Evolutionary conservation across 2,329 filamentous ascomycete genomes (phyloP).

Genomic region (Neopestalotiopsis sp.): DNA sequence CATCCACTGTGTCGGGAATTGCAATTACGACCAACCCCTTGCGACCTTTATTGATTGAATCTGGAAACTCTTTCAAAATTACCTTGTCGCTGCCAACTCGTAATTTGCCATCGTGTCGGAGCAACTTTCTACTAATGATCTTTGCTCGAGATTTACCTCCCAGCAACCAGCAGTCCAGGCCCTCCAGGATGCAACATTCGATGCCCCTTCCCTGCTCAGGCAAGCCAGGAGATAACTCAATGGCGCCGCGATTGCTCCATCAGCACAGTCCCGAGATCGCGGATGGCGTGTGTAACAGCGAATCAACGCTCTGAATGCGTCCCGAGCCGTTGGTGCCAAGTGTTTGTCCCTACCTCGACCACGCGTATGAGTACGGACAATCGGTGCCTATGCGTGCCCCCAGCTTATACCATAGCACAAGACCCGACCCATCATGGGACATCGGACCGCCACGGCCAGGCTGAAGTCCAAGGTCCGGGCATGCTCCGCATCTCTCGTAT

Average conservation of each 20-base stretch:
- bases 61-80: background rate
- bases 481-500: background rate
- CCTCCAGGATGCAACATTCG: background rate
- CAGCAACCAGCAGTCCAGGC: background rate
- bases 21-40: background rate
- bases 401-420: background rate
- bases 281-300: conserved; percentile 6
- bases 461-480: background rate
- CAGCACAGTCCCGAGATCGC: conserved; percentile 10
- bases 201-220: background rate
- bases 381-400: background rate
- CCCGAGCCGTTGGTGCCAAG: conserved; percentile 13
- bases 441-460: background rate
- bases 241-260: conserved; percentile 5
- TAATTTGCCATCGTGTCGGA: background rate
- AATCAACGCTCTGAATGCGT: conserved; percentile 8
- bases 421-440: background rate
- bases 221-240: background rate
- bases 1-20: conserved; percentile 5
- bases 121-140: background rate
- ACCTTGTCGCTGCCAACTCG: background rate
- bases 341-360: background rate
- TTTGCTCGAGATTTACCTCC: background rate
- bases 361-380: background rate
- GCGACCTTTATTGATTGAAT: background rate